These are phyloP conservation scores for Decorospora gaudefroyi DNA, from an alignment of 2,329 filamentous ascomycete species.

Conservation along the genomic window DNA sequence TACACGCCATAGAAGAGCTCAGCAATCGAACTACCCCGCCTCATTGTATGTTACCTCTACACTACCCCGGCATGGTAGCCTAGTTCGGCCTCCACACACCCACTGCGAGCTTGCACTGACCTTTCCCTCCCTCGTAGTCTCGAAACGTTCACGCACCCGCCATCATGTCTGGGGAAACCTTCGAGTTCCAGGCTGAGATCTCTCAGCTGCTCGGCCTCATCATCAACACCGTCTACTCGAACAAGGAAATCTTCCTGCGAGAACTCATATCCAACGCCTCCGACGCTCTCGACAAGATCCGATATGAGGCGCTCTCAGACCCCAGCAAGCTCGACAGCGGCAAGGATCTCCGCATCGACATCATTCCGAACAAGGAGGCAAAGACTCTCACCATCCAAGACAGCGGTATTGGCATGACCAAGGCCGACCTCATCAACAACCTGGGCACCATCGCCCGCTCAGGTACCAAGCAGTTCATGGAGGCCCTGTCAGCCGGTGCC, in stretches of 20 bases:
- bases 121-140: constrained; percentile 15
- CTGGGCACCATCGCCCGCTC: constrained; percentile 98
- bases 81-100: constrained; percentile 9
- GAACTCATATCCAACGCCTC: constrained; percentile 98
- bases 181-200: constrained; percentile 99
- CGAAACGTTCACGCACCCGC: constrained; percentile 27
- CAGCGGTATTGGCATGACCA: constrained; percentile 99
- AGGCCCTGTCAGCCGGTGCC: constrained; percentile 95
- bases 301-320: constrained; percentile 97
- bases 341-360: constrained; percentile 99
- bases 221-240: constrained; percentile 99
- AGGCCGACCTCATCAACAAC: constrained; percentile 99
- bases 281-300: constrained; percentile 99
- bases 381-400: constrained; percentile 98
- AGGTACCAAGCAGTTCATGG: constrained; percentile 99
- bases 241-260: constrained; percentile 99
- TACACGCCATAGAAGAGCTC: constrained; percentile 26
- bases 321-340: constrained; percentile 93
- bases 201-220: constrained; percentile 99
- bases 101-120: constrained; percentile 14
- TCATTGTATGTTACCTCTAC: constrained; percentile 19
- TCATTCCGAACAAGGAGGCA: constrained; percentile 95
- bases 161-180: constrained; percentile 87
- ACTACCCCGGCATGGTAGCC: constrained; percentile 18
- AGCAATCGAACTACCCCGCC: constrained; percentile 27